Evolutionary conservation across 2,329 filamentous ascomycete genomes (phyloP).

Genomic region (Fusarium liriodendri): DNA sequence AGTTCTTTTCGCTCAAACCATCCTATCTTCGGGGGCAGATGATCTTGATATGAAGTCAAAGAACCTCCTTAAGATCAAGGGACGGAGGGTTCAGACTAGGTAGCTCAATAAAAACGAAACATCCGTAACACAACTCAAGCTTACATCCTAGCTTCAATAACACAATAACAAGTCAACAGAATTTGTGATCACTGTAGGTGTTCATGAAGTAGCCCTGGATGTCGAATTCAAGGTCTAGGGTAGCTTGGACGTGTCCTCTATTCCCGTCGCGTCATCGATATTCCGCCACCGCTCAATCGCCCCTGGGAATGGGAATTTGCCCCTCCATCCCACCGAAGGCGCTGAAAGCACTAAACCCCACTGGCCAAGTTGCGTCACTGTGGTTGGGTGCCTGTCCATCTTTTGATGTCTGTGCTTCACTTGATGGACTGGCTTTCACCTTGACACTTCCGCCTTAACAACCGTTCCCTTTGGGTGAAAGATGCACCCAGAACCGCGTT

Average conservation of each 20-base stretch:
- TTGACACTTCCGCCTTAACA: conserved; percentile 27
- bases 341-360: conserved; percentile 19
- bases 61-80: not conserved
- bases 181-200: not conserved
- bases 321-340: conserved; percentile 19
- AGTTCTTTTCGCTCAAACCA: not conserved
- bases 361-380: conserved; percentile 47
- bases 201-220: not conserved
- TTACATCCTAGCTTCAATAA: not conserved
- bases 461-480: not conserved
- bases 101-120: not conserved
- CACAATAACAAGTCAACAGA: not conserved
- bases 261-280: conserved; percentile 37
- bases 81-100: not conserved
- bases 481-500: not conserved
- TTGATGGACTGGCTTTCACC: conserved; percentile 13
- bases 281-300: conserved; percentile 28
- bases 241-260: not conserved
- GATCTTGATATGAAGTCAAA: not conserved
- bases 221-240: conserved; percentile 4
- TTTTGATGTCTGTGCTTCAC: conserved; percentile 39
- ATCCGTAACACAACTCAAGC: not conserved
- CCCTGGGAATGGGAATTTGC: conserved; percentile 24
- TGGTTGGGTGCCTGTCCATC: conserved; percentile 45
- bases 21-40: not conserved